Percentiles rank a stretch among this genome's conserved stretches.
Conservation (phyloP, 169 alveolate species). For the Toxoplasma gondii region DNA sequence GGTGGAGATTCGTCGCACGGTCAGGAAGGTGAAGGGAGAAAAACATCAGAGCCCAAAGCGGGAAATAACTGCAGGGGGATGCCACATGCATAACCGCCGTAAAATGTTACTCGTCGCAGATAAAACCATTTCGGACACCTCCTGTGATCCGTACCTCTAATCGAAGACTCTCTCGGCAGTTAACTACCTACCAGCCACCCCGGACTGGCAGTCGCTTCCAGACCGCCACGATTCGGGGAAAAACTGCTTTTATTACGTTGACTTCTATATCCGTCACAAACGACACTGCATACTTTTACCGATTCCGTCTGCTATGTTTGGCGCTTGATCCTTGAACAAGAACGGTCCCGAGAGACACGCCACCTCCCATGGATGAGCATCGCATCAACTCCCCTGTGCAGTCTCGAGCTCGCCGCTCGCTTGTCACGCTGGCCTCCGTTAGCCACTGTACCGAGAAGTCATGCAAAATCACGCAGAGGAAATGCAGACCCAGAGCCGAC, state of each 20-base stretch:
- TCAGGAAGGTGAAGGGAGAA: neutral
- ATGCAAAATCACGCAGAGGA: no score
- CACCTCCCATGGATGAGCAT: neutral
- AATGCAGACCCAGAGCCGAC: no score
- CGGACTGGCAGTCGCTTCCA: neutral
- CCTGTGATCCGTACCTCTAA: no score
- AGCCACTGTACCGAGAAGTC: neutral
- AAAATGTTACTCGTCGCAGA: no score
- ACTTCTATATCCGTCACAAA: no score
- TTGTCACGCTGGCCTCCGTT: neutral
- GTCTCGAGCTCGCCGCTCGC: slow-evolving; percentile 9
- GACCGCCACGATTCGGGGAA: neutral
- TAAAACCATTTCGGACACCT: no score
- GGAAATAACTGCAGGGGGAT: no score
- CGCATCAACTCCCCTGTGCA: neutral
- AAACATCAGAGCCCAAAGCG: no score
- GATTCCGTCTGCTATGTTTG: neutral
- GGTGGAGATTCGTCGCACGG: neutral
- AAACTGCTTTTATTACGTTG: neutral
- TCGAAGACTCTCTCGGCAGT: no score
- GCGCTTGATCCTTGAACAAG: neutral
- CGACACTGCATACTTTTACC: neutral
- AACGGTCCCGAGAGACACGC: neutral
- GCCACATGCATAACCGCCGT: no score
- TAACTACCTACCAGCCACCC: neutral